A percentile compares a stretch with the other conserved stretches of the same genome.
phyloP scores from a whole-genome alignment of 2,329 filamentous ascomycete species.

The Sclerotinia sclerotiorum region DNA sequence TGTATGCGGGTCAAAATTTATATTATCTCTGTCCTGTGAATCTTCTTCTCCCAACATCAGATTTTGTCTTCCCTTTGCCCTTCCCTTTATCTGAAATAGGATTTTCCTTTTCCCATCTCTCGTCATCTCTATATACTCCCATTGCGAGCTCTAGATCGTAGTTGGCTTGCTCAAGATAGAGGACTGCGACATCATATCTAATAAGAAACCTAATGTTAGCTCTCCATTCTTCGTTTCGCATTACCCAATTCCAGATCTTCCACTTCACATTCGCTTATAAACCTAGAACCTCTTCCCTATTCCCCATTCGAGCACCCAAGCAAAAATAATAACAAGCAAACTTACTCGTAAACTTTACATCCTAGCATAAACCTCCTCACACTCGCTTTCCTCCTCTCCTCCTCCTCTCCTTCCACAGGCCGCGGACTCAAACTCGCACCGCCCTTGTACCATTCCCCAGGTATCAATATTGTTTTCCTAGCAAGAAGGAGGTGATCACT shows the following conservation, averaged over 20 bases:
- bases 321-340: constrained; percentile 26
- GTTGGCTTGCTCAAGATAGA: constrained; percentile 70
- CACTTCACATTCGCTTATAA: no score
- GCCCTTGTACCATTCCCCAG: constrained; percentile 66
- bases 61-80: constrained; percentile 44
- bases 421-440: constrained; percentile 67
- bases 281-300: neutral
- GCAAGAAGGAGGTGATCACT: constrained; percentile 70
- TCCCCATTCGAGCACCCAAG: neutral
- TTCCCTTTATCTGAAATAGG: constrained; percentile 53
- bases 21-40: constrained; percentile 37
- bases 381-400: constrained; percentile 67
- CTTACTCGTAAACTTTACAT: constrained; percentile 74
- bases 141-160: constrained; percentile 68
- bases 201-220: constrained; percentile 40
- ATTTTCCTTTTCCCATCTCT: constrained; percentile 71
- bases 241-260: no score
- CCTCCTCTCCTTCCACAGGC: constrained; percentile 72
- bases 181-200: constrained; percentile 66
- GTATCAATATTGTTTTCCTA: constrained; percentile 69
- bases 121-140: constrained; percentile 66
- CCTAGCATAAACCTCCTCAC: constrained; percentile 76
- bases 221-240: constrained; percentile 5
- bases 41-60: constrained; percentile 37
- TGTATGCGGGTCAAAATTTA: neutral